Evolutionary conservation across 257 asterid genomes (phyloP).

Genomic region (Plantago elongata): DNA sequence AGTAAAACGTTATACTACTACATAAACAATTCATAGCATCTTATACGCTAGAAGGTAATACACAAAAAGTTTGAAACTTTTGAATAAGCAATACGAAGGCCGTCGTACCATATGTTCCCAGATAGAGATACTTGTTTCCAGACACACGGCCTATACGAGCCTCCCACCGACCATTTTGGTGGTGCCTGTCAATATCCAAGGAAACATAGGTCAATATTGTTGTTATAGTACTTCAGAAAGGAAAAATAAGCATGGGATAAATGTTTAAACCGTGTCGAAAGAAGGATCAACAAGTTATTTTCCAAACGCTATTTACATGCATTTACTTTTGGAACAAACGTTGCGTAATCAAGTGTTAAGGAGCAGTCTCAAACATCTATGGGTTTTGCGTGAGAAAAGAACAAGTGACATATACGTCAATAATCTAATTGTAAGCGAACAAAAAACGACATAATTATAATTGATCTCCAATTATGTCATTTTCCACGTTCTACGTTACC

Average conservation of each 20-base stretch:
- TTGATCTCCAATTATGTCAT: not conserved
- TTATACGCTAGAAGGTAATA: not conserved
- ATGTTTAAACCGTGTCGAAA: not conserved
- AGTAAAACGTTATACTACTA: too few relatives aligned
- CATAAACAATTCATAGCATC: too few relatives aligned
- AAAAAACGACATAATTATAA: conserved; percentile 16
- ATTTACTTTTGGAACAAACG: not conserved
- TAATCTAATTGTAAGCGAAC: conserved; percentile 21
- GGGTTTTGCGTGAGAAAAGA: conserved; percentile 10
- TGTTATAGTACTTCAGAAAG: not conserved
- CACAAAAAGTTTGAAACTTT: not conserved
- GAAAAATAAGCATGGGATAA: not conserved
- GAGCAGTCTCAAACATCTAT: not conserved
- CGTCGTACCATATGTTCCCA: conserved; percentile 62
- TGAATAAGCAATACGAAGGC: not conserved
- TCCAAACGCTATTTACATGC: not conserved
- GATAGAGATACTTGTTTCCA: conserved; percentile 82
- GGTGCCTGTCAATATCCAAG: conserved; percentile 61
- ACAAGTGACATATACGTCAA: conserved; percentile 5
- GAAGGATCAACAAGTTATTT: too few relatives aligned
- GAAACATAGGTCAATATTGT: conserved; percentile 7
- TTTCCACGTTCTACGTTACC: conserved; percentile 28
- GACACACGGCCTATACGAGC: conserved; percentile 84
- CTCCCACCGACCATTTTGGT: conserved; percentile 98
- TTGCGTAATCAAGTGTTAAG: not conserved